phyloP scores from a whole-genome alignment of 2,329 filamentous ascomycete genomes.

The Neonectria faginata region DNA sequence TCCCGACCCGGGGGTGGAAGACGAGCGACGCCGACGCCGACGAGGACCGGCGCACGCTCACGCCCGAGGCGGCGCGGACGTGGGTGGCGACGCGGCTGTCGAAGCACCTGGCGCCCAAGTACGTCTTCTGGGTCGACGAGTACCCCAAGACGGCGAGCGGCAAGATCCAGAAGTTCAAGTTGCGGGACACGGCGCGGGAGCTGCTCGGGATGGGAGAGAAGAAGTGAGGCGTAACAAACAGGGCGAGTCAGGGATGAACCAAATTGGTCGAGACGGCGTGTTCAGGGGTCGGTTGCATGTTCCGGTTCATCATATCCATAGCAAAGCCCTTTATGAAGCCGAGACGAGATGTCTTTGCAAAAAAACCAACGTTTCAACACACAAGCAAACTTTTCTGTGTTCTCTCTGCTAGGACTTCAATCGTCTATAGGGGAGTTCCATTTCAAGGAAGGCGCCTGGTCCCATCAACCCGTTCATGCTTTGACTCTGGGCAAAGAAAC shows the following conservation, averaged over 20 bases:
- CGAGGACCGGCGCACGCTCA: constrained; percentile 53
- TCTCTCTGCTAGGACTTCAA: constrained; percentile 37
- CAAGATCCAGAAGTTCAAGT: constrained; percentile 95
- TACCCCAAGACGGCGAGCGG: constrained; percentile 96
- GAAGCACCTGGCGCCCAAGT: constrained; percentile 84
- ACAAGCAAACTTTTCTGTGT: constrained; percentile 39
- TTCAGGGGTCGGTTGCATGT: background rate
- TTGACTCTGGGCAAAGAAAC: constrained; percentile 12
- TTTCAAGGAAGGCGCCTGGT: constrained; percentile 31
- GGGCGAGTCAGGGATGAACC: background rate
- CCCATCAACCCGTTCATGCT: constrained; percentile 20
- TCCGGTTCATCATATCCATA: constrained; percentile 7
- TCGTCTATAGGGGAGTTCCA: constrained; percentile 41
- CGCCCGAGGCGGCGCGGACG: constrained; percentile 68
- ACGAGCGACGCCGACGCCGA: constrained; percentile 39
- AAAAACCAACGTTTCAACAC: background rate
- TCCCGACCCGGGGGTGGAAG: constrained; percentile 56
- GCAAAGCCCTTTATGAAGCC: constrained; percentile 3
- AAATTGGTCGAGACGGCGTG: background rate
- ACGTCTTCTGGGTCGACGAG: constrained; percentile 87
- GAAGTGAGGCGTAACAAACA: constrained; percentile 4
- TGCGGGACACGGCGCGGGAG: constrained; percentile 73
- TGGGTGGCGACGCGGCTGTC: constrained; percentile 80
- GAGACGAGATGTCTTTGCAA: constrained; percentile 6
- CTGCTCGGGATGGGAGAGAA: constrained; percentile 39